A percentile compares a stretch with the other conserved stretches of the same genome.
Evolutionary conservation across 2,329 filamentous ascomycete species (phyloP).

Genomic region (Talaromyces sp.): DNA sequence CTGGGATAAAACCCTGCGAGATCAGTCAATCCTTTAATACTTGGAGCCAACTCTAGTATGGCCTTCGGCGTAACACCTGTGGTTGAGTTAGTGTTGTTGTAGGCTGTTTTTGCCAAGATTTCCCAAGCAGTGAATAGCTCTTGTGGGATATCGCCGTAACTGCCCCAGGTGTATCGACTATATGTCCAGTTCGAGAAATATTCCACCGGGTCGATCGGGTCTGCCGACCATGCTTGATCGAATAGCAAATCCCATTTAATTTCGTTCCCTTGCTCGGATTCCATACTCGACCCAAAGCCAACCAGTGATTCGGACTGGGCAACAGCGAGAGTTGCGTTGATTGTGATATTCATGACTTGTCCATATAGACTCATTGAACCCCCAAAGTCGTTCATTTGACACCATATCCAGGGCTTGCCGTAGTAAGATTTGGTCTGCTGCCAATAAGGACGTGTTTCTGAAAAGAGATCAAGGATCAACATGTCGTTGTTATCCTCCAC

Average conservation of each 20-base stretch:
- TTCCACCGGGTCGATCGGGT: conserved; percentile 37
- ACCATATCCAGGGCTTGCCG: conserved; percentile 54
- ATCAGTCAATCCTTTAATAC: conserved; percentile 35
- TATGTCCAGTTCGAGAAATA: conserved; percentile 48
- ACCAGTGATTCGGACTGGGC: conserved; percentile 38
- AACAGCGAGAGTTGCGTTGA: conserved; percentile 42
- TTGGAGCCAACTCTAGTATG: conserved; percentile 44
- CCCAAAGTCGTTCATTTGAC: conserved; percentile 49
- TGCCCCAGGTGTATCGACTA: conserved; percentile 33
- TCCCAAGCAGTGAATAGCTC: conserved; percentile 45
- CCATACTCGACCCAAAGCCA: conserved; percentile 46
- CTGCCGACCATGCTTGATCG: conserved; percentile 46
- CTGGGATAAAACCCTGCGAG: conserved; percentile 35
- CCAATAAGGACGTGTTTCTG: conserved; percentile 49
- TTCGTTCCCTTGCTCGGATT: conserved; percentile 51
- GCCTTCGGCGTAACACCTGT: conserved; percentile 38
- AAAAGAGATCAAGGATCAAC: conserved; percentile 50
- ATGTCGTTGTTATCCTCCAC: conserved; percentile 42
- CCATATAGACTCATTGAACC: conserved; percentile 49
- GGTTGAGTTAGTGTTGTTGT: conserved; percentile 45
- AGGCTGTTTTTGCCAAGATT: conserved; percentile 40
- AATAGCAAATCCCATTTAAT: conserved; percentile 49
- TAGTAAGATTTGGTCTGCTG: conserved; percentile 46
- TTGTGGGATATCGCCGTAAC: conserved; percentile 19
- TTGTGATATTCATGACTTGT: conserved; percentile 47